Percentiles rank a stretch among this genome's conserved stretches.
Conservation (phyloP, 164 flowering plant genomes). For the Euptelea pleiosperma region DNA sequence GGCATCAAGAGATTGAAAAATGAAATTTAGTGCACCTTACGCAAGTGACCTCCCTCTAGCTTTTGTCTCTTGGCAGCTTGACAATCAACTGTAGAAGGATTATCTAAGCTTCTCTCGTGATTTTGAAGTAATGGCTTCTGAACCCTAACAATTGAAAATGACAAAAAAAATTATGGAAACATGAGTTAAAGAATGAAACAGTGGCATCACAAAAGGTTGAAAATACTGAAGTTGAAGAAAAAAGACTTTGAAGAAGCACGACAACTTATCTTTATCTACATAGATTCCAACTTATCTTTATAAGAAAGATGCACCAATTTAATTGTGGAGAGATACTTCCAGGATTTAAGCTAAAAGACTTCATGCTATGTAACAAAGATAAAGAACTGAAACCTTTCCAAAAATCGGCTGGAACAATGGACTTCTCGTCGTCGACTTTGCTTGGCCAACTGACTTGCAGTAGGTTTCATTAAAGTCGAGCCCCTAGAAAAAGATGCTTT, state of each 20-base stretch:
- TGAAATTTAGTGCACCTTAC: constrained; percentile 47
- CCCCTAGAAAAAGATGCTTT: constrained; percentile 42
- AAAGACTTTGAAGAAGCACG: no score
- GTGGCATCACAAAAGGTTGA: background rate
- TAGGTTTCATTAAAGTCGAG: constrained; percentile 94
- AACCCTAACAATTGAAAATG: constrained; percentile 33
- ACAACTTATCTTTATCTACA: no score
- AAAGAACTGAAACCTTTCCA: constrained; percentile 20
- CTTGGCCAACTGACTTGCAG: constrained; percentile 94
- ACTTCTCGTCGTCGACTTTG: constrained; percentile 45
- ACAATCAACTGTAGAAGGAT: constrained; percentile 42
- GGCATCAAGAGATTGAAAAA: background rate
- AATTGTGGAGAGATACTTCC: background rate
- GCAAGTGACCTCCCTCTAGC: constrained; percentile 78
- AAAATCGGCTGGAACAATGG: constrained; percentile 37
- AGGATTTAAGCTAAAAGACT: background rate
- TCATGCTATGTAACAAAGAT: constrained; percentile 1
- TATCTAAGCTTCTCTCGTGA: constrained; percentile 28
- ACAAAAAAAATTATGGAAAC: background rate
- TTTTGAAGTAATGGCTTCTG: constrained; percentile 26
- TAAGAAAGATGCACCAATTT: background rate
- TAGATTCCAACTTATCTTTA: no score
- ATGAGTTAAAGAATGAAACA: background rate
- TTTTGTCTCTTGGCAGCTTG: constrained; percentile 96
- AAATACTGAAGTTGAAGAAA: background rate